Conservation (phyloP, 2,329 filamentous ascomycete species). For the Truncatella angustata region DNA sequence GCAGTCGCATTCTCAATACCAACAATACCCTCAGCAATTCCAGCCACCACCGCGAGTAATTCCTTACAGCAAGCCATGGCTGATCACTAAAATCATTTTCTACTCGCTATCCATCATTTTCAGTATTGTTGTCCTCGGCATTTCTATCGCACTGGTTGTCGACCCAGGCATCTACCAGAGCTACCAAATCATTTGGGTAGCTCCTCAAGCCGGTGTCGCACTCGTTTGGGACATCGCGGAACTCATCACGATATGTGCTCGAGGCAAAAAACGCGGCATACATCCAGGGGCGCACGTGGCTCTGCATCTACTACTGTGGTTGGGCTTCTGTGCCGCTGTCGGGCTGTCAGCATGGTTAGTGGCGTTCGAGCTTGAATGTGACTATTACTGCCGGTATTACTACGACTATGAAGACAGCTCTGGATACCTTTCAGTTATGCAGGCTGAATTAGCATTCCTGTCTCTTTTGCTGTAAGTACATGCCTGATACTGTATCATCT, state of each 20-base stretch:
- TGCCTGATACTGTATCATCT: no score
- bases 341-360: conserved; percentile 17
- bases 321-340: conserved; percentile 16
- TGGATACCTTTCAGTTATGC: conserved; percentile 7
- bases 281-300: conserved; percentile 28
- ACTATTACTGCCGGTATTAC: conserved; percentile 11
- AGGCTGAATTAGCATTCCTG: conserved; percentile 9
- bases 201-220: conserved; percentile 20
- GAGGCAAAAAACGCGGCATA: conserved; percentile 19
- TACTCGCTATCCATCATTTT: conserved; percentile 16
- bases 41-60: neutral
- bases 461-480: conserved; percentile 16
- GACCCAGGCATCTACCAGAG: conserved; percentile 12
- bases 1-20: conserved; percentile 4
- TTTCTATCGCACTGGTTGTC: conserved; percentile 17
- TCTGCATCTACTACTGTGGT: conserved; percentile 21
- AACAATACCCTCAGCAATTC: conserved; percentile 10
- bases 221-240: conserved; percentile 21
- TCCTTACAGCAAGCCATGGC: conserved; percentile 14
- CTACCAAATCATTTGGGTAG: conserved; percentile 20
- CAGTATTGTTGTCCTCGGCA: conserved; percentile 17
- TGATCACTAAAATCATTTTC: conserved; percentile 16
- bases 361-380: conserved; percentile 11
- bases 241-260: conserved; percentile 17
- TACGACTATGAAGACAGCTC: conserved; percentile 15